Evolutionary conservation across 2,329 filamentous ascomycete species (phyloP).

Genomic region (Colletotrichum tropicale): DNA sequence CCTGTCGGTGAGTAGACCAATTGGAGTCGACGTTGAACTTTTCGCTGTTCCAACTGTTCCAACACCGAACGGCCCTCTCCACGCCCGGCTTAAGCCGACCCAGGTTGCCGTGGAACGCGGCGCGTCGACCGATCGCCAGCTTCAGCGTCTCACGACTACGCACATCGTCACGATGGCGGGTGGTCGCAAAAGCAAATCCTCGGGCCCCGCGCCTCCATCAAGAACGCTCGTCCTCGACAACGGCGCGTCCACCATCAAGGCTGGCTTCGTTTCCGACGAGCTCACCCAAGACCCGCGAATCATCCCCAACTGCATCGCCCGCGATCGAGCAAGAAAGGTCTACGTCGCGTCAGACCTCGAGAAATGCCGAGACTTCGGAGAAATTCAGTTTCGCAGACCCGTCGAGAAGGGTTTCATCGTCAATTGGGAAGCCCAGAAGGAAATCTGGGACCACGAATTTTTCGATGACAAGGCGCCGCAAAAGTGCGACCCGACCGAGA

Average conservation of each 20-base stretch:
- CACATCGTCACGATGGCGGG: slow-evolving; percentile 40
- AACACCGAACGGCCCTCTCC: background rate
- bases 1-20: background rate
- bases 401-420: slow-evolving; percentile 95
- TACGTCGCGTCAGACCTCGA: slow-evolving; percentile 83
- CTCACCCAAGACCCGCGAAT: slow-evolving; percentile 63
- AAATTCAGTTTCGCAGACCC: slow-evolving; percentile 83
- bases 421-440: slow-evolving; percentile 95
- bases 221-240: slow-evolving; percentile 91
- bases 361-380: slow-evolving; percentile 85
- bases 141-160: background rate
- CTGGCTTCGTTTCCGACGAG: slow-evolving; percentile 69
- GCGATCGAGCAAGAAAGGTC: slow-evolving; percentile 77
- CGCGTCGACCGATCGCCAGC: background rate
- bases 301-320: slow-evolving; percentile 88
- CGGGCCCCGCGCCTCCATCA: slow-evolving; percentile 56
- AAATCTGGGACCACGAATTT: slow-evolving; percentile 93
- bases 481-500: slow-evolving; percentile 77
- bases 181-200: slow-evolving; percentile 56
- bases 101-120: background rate
- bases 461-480: slow-evolving; percentile 71
- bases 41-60: background rate
- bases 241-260: slow-evolving; percentile 90
- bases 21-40: background rate
- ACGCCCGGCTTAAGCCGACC: background rate